phyloP scores from a whole-genome alignment of 805 yeast species.

The Zygosaccharomyces siamensis region DNA sequence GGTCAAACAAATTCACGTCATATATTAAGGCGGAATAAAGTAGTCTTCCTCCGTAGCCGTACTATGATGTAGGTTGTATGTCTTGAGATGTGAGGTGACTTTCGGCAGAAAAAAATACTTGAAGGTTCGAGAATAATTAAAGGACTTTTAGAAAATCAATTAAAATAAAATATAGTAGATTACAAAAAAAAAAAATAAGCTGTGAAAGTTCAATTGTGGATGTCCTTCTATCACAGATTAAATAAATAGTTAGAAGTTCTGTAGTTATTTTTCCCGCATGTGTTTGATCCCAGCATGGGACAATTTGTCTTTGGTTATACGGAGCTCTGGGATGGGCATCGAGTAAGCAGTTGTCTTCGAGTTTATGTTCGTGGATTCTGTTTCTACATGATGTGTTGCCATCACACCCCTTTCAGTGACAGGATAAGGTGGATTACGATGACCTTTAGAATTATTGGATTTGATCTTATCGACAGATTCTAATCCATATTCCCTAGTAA shows the following conservation, averaged over 20 bases:
- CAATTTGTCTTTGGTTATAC: constrained; percentile 28
- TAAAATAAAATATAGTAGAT: background rate
- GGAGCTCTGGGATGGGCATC: constrained; percentile 60
- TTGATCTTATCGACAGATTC: constrained; percentile 15
- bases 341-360: constrained; percentile 63
- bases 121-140: background rate
- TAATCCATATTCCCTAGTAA: constrained; percentile 37
- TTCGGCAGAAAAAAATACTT: background rate
- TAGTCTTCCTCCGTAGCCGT: background rate
- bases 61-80: background rate
- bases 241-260: background rate
- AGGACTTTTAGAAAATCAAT: background rate
- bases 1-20: background rate
- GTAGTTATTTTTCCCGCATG: constrained; percentile 5
- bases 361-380: constrained; percentile 43
- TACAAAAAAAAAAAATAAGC: too few species aligned
- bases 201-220: too few species aligned
- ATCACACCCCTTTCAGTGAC: constrained; percentile 53
- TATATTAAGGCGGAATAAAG: background rate
- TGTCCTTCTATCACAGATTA: background rate
- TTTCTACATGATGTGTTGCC: constrained; percentile 70
- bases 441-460: constrained; percentile 21
- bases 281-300: constrained; percentile 32
- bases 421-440: constrained; percentile 56
- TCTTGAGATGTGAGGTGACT: constrained; percentile 1